These are phyloP conservation scores for Saururus chinensis DNA, from an alignment of 164 flowering plant genomes.

Conservation along the genomic window DNA sequence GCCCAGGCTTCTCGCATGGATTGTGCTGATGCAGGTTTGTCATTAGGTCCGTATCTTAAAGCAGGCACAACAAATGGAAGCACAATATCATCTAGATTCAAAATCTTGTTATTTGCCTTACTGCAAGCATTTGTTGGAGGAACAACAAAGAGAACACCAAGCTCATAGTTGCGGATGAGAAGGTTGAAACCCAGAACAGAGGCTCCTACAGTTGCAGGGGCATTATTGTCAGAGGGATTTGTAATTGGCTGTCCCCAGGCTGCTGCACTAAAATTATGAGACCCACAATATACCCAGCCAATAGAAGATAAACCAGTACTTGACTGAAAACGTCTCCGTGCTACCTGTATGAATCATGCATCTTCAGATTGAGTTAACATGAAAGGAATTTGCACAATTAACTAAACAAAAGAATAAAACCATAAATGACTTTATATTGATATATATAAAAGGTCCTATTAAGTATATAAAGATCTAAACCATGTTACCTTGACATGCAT, in stretches of 20 bases:
- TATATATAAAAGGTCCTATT: too few relatives aligned
- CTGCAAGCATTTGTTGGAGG: conserved; percentile 36
- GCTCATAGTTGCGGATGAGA: conserved; percentile 76
- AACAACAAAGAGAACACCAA: conserved; percentile 63
- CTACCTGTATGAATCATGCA: conserved; percentile 43
- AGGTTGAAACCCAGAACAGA: conserved; percentile 30
- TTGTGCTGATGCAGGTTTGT: conserved; percentile 63
- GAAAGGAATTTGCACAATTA: background rate
- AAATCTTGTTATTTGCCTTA: conserved; percentile 1
- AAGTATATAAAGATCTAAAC: background rate
- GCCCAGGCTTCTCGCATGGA: conserved; percentile 64
- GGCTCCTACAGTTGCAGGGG: conserved; percentile 8
- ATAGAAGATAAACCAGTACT: conserved; percentile 36
- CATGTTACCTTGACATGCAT: conserved; percentile 73
- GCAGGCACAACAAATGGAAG: conserved; percentile 81
- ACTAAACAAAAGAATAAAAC: background rate
- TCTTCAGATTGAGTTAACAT: background rate
- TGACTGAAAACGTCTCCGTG: conserved; percentile 61
- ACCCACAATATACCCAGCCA: conserved; percentile 94
- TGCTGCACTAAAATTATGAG: conserved; percentile 91
- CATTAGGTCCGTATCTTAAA: conserved; percentile 49
- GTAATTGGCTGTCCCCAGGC: conserved; percentile 74
- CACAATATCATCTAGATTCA: conserved; percentile 47
- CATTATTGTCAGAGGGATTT: conserved; percentile 9
- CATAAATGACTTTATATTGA: too few relatives aligned